Base-by-base conservation (phyloP, 257 asterid genomes). In the Penstemon barbatus region DNA sequence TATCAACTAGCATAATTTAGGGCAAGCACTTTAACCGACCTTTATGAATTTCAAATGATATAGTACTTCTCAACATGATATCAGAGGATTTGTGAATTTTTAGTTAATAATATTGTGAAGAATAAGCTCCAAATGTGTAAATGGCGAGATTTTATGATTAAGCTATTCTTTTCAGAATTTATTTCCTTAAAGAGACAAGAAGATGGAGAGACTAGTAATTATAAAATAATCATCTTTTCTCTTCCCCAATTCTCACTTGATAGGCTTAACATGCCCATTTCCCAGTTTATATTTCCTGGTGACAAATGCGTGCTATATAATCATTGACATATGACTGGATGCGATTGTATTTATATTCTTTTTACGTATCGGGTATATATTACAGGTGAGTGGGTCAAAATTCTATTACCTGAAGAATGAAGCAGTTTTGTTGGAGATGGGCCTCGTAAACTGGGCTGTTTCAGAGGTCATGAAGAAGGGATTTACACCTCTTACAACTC, bases 381-480 rank as follows among this genome's bases (percentile, higher is more conserved):
- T 66, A 68, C 78, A 94, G 99, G 93, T 91, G 71, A 91, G 97
- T 71, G 97, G 99, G 52, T 90, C 99, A 4, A 94, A 94, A 68
- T 94, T 94, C 81, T 94, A 94, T 79, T 94, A 89, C 83, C 76
- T 91, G 84, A 94, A 94, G 86, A 94, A 94, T 76, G 99, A 91
- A 82, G 97, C 96, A 37, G 97, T 86, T 78, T 6, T 91, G 84
- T 77, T 94, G 69, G 97, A 94, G 85, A 77, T 91, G 89, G 99
- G 73, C 64, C 97, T 94, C 37, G 76, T 91, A 61, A 94, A 94
- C 71, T 94, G 99, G 99, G 86, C 99, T 25, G 89, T 94, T 9
- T 82, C 92, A 0, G 96, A 94, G 82, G 97, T 85, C 71, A 86
- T 89, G 97, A 89, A 86, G 75, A 83, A 81, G 72, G 99, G 99